Conservation (phyloP, 805 yeast species). For the Hermanozyma aechmeae region DNA sequence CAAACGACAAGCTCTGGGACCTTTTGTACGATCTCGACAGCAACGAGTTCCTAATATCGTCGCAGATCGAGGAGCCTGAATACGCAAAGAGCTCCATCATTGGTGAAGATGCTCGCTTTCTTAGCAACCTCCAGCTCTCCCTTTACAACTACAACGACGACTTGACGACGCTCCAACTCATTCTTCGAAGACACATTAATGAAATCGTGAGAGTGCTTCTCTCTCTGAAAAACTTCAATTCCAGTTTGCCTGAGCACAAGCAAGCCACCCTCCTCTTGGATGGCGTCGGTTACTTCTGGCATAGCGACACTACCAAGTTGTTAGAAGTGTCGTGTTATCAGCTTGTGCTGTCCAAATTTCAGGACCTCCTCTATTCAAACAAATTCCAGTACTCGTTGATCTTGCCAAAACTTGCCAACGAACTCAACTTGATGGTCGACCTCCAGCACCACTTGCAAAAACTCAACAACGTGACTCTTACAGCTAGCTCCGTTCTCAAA, state of each 20-base stretch:
- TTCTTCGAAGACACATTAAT: slow-evolving; percentile 35
- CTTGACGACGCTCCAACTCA: slow-evolving; percentile 33
- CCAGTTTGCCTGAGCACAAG: slow-evolving; percentile 9
- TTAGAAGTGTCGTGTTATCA: slow-evolving; percentile 34
- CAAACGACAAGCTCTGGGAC: slow-evolving; percentile 49
- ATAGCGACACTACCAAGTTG: slow-evolving; percentile 30
- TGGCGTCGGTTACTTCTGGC: slow-evolving; percentile 37
- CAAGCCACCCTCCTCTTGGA: slow-evolving; percentile 22
- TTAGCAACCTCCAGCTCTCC: slow-evolving; percentile 32
- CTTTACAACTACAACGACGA: slow-evolving; percentile 38
- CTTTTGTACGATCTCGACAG: slow-evolving; percentile 51
- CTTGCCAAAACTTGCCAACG: slow-evolving; percentile 29
- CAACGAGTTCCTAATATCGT: slow-evolving; percentile 28
- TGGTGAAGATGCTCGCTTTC: slow-evolving; percentile 35
- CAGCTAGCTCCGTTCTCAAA: slow-evolving; percentile 5
- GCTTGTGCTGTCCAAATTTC: slow-evolving; percentile 25
- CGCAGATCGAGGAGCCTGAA: slow-evolving; percentile 12
- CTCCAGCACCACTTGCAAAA: slow-evolving; percentile 33
- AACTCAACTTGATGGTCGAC: slow-evolving; percentile 32
- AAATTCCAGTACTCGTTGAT: slow-evolving; percentile 23
- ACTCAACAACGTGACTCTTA: slow-evolving; percentile 15
- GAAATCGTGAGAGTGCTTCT: slow-evolving; percentile 30
- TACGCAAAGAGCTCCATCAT: slow-evolving; percentile 27
- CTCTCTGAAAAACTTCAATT: slow-evolving; percentile 26
- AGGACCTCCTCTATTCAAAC: slow-evolving; percentile 20